phyloP scores from a whole-genome alignment of 306 rosid genomes.

The Canavalia gladiata region DNA sequence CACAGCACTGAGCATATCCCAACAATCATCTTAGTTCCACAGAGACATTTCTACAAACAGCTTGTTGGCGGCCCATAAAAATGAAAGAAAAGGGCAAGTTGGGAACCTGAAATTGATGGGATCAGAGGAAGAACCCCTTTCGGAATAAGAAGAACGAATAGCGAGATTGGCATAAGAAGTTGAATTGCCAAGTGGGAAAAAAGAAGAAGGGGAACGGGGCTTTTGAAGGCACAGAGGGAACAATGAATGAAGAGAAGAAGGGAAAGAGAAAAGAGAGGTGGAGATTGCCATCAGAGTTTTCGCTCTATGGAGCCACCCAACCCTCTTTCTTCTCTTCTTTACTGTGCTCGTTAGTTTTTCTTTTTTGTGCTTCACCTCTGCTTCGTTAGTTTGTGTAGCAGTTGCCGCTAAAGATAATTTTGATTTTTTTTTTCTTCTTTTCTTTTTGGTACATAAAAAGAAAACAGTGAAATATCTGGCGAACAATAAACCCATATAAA shows the following conservation, averaged over 20 bases:
- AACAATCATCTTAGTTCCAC: background rate
- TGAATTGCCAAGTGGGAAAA: background rate
- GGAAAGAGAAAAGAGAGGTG: conserved; percentile 12
- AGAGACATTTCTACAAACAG: conserved; percentile 44
- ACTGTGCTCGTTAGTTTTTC: background rate
- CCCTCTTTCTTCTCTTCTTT: conserved; percentile 24
- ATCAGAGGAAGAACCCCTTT: conserved; percentile 44
- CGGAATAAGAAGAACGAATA: conserved; percentile 48
- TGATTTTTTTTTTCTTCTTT: background rate
- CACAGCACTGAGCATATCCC: too few species aligned
- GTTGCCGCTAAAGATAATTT: conserved; percentile 53
- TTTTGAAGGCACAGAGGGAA: conserved; percentile 28
- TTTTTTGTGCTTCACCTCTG: background rate
- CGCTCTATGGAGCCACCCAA: conserved; percentile 29
- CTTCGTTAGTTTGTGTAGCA: background rate
- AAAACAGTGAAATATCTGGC: background rate
- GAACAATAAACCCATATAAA: background rate
- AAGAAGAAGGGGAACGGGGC: background rate
- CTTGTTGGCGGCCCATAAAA: background rate
- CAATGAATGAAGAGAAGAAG: conserved; percentile 3
- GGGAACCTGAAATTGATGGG: conserved; percentile 47
- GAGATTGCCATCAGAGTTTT: conserved; percentile 36
- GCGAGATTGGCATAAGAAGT: conserved; percentile 1
- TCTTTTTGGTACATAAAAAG: background rate
- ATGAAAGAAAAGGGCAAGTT: background rate